phyloP scores from a whole-genome alignment of 2,329 filamentous ascomycete genomes.

The Epichloe scottii region DNA sequence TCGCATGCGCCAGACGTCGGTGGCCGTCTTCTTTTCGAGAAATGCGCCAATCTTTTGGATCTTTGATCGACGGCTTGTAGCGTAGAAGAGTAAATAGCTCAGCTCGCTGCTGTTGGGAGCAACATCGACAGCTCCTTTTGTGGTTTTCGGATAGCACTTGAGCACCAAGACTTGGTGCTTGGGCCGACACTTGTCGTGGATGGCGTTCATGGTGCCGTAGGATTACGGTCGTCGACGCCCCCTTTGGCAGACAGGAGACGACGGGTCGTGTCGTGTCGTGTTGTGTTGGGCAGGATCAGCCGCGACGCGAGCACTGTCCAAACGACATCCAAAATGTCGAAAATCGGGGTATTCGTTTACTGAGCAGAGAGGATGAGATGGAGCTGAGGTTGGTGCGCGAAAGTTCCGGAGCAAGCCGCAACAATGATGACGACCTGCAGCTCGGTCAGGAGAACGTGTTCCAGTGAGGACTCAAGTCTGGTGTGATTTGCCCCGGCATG shows the following conservation, averaged over 20 bases:
- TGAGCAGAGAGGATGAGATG: background rate
- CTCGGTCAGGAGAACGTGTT: too few relatives aligned
- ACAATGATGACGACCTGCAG: background rate
- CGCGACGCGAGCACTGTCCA: background rate
- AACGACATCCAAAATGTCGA: background rate
- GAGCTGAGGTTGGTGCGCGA: background rate
- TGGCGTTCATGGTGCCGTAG: conserved; percentile 41
- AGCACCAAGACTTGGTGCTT: conserved; percentile 95
- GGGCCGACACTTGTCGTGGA: conserved; percentile 62
- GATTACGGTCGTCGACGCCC: background rate
- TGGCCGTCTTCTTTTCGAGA: conserved; percentile 83
- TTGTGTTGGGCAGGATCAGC: background rate
- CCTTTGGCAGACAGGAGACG: background rate
- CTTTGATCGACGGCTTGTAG: conserved; percentile 85
- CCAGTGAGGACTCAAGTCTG: too few relatives aligned
- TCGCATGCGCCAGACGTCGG: conserved; percentile 78
- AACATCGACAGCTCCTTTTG: conserved; percentile 83
- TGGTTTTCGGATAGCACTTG: conserved; percentile 90
- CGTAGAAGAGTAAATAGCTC: conserved; percentile 94
- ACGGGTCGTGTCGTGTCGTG: background rate
- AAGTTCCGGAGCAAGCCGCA: background rate
- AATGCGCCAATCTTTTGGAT: conserved; percentile 93
- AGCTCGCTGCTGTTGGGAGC: conserved; percentile 95
- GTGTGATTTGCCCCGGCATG: background rate
- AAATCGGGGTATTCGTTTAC: background rate